Evolutionary conservation across 169 alveolate species (phyloP), one percentile per base, ranked within the genome.

Genomic region (Haemoproteus tartakovskyi): DNA sequence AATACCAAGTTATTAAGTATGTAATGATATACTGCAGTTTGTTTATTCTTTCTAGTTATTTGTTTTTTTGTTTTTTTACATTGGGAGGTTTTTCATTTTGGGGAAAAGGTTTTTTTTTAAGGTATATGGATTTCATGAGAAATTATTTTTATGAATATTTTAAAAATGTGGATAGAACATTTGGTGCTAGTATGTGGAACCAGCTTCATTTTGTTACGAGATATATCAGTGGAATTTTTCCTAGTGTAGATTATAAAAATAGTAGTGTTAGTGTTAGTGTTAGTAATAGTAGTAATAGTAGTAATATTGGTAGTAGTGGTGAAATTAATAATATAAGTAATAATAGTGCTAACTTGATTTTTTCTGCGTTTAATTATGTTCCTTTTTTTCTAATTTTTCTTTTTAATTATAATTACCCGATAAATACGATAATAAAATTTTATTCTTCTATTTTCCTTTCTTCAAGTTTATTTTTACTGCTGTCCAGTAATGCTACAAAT

Each of bases 371-470:
- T 33, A 5, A 9, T 33, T 37, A 29, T 14, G 12, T 46, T 21
- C 84, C 84, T 2, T 24, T 54, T 47, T 36, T 70, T 2, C 19
- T 70, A 11, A 70, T 30, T 38, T 14, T 26, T 33, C 21, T 70
- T 37, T 41, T 70, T 70, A 70, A 70, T 50, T 70, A 70, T 24
- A 26, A 56, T 30, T 46, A 56, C 33, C 33, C 26, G 14, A 14
- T 70, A 47, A 70, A 45, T 16, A 70, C 78, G 21, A 43, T 70
- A 19, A 50, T 48, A 5, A 70, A 70, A 60, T 24, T 70, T 46
- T 70, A 70, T 38, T 5, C 26, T 24, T 70, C 84, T 6, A 19
- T 70, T 2, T 14, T 36, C 18, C n/a, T 56, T 70, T 70, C 62
- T 8, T 70, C 62, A n/a, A 70, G 54, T 37, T 9, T 43, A 37